Evolutionary conservation across 768 basidiomycete genomes (phyloP).

Genomic region (Rubroboletus pulcherrimus): DNA sequence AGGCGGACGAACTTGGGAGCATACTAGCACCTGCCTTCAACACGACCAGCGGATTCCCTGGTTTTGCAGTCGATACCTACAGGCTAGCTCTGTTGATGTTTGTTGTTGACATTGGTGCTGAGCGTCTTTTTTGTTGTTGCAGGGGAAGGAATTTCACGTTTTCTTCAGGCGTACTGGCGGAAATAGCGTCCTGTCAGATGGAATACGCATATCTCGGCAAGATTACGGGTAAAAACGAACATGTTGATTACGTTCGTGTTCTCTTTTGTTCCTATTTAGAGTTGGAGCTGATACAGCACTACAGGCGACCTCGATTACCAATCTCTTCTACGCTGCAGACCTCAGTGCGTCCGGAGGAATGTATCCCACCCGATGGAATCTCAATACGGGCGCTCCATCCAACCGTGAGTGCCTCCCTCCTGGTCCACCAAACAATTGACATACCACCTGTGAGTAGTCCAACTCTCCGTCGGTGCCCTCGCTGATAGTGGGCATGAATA

Average conservation of each 20-base stretch:
- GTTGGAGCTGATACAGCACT: neutral
- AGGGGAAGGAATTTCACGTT: neutral
- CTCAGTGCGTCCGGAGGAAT: conserved; percentile 50
- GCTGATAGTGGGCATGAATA: conserved; percentile 79
- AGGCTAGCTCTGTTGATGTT: conserved; percentile 34
- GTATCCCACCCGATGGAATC: conserved; percentile 58
- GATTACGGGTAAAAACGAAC: conserved; percentile 64
- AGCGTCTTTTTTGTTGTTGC: neutral
- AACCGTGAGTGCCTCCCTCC: conserved; percentile 40
- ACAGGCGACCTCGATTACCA: conserved; percentile 49
- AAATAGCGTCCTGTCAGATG: conserved; percentile 76
- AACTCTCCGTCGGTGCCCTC: conserved; percentile 56
- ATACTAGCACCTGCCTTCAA: conserved; percentile 69
- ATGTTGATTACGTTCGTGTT: conserved; percentile 50
- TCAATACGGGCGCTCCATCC: conserved; percentile 40
- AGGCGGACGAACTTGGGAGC: conserved; percentile 73
- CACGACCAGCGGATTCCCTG: conserved; percentile 65
- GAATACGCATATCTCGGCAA: conserved; percentile 85
- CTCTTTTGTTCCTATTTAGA: neutral
- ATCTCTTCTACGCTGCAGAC: conserved; percentile 44
- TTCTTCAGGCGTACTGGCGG: conserved; percentile 51
- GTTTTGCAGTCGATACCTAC: conserved; percentile 64
- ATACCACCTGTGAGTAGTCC: conserved; percentile 19
- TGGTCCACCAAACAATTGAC: neutral
- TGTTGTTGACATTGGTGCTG: neutral